phyloP scores from a whole-genome alignment of 2,329 filamentous ascomycete species.

The Fusarium annulatum region DNA sequence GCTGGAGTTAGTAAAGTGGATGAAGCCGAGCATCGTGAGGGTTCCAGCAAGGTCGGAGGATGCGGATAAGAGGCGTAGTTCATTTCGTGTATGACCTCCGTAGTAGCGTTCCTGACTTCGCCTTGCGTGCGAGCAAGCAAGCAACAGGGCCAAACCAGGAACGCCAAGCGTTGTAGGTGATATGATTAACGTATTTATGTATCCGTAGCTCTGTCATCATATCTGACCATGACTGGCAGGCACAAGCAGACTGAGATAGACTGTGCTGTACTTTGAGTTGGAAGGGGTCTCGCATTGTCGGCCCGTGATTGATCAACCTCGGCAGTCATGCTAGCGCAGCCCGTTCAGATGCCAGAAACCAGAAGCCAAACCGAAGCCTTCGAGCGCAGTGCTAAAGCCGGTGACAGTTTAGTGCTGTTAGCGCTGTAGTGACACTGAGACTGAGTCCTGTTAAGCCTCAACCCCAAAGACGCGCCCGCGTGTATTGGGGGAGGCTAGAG shows the following conservation, averaged over 20 bases:
- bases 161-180: not conserved
- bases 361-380: constrained; percentile 32
- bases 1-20: constrained; percentile 28
- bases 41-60: constrained; percentile 12
- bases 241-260: not conserved
- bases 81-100: not conserved
- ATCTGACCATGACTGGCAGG: not conserved
- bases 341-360: constrained; percentile 31
- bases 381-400: constrained; percentile 12
- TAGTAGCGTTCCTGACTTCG: constrained; percentile 3
- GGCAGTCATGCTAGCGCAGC: constrained; percentile 25
- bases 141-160: not conserved
- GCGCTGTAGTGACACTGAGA: not conserved
- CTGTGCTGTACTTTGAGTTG: constrained; percentile 1
- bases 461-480: constrained; percentile 26
- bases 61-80: constrained; percentile 28
- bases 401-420: constrained; percentile 4
- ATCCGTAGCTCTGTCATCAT: not conserved
- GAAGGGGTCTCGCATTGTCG: constrained; percentile 23
- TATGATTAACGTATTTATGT: not conserved
- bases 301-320: constrained; percentile 29
- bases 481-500: constrained; percentile 18
- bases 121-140: not conserved
- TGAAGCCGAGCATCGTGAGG: constrained; percentile 24
- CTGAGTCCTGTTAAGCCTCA: constrained; percentile 23